These are phyloP conservation scores for Drosera capensis DNA, from an alignment of 148 eudicot genomes.

Conservation along the genomic window DNA sequence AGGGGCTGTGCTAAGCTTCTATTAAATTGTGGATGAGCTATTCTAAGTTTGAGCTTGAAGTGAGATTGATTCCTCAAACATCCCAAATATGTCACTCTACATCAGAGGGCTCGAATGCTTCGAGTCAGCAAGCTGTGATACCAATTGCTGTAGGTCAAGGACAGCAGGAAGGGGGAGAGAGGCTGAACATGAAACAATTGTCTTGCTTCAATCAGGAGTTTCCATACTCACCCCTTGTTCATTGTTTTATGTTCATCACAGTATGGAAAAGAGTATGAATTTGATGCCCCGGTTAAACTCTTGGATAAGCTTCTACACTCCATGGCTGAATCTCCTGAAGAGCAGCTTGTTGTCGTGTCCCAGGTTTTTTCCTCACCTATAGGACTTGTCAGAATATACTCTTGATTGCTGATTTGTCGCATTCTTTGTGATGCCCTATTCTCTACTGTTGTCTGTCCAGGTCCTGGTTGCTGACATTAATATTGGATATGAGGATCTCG, in stretches of 20 bases:
- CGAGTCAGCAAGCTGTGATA: too few relatives aligned
- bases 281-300: slow-evolving; percentile 91
- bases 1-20: too few relatives aligned
- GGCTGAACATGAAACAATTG: too few relatives aligned
- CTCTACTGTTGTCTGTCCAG: slow-evolving; percentile 11
- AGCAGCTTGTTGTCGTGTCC: slow-evolving; percentile 80
- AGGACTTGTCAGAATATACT: background rate
- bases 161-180: too few relatives aligned
- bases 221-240: background rate
- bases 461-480: slow-evolving; percentile 92
- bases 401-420: background rate
- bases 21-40: too few relatives aligned
- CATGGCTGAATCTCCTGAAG: slow-evolving; percentile 64
- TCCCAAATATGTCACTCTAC: too few relatives aligned
- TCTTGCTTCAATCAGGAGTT: too few relatives aligned
- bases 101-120: too few relatives aligned
- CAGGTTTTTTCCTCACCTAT: slow-evolving; percentile 33
- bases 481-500: slow-evolving; percentile 86
- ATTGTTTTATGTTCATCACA: slow-evolving; percentile 12
- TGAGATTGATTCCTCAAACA: too few relatives aligned
- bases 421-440: too few relatives aligned
- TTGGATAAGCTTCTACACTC: slow-evolving; percentile 73
- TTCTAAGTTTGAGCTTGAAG: too few relatives aligned
- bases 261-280: slow-evolving; percentile 90
- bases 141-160: too few relatives aligned